Evolutionary conservation across 2,329 filamentous ascomycete species (phyloP).

Genomic region (Fusarium algeriense): DNA sequence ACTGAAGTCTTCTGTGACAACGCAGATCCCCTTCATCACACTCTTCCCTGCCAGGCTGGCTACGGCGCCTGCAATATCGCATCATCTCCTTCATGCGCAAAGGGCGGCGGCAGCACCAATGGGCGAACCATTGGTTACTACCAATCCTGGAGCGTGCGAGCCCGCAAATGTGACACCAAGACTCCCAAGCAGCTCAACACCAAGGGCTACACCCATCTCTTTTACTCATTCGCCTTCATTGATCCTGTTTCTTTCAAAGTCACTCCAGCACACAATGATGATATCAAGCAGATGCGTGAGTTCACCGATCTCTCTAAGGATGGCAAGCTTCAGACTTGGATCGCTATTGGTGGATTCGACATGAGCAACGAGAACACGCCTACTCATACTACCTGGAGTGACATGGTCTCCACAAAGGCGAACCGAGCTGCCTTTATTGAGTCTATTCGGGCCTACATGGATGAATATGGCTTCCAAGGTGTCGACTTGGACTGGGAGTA

Average conservation of each 20-base stretch:
- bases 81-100: constrained; percentile 7
- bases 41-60: constrained; percentile 8
- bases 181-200: constrained; percentile 30
- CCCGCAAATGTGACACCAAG: constrained; percentile 21
- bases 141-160: constrained; percentile 25
- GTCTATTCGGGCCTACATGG: constrained; percentile 44
- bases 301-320: constrained; percentile 21
- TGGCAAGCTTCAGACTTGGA: constrained; percentile 50
- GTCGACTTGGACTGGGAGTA: constrained; percentile 63
- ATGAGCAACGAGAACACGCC: constrained; percentile 51
- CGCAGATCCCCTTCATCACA: constrained; percentile 1
- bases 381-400: constrained; percentile 47
- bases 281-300: constrained; percentile 15
- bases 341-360: constrained; percentile 58
- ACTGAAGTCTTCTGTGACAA: constrained; percentile 3
- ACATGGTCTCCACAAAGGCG: constrained; percentile 44
- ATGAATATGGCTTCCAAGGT: constrained; percentile 48
- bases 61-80: constrained; percentile 12
- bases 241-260: constrained; percentile 22
- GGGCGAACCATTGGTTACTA: constrained; percentile 27
- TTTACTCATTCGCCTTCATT: constrained; percentile 32
- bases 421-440: constrained; percentile 54
- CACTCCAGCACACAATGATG: constrained; percentile 3
- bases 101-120: constrained; percentile 5
- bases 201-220: constrained; percentile 13